phyloP scores from a whole-genome alignment of 2,329 filamentous ascomycete genomes.

The Fusarium odoratissimum region DNA sequence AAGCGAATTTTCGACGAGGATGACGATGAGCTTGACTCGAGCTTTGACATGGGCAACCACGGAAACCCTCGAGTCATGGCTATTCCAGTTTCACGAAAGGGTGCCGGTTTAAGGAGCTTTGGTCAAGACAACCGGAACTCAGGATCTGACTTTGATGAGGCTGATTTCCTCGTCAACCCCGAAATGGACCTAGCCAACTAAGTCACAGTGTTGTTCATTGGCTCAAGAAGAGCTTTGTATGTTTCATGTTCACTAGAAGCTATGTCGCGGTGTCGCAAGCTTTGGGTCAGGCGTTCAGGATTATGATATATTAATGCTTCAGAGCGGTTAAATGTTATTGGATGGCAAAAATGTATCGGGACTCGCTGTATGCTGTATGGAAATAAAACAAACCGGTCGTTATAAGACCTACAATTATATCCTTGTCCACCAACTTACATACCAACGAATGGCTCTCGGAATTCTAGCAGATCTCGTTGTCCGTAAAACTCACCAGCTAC shows the following conservation, averaged over 20 bases:
- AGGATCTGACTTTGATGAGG: constrained; percentile 74
- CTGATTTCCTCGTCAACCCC: constrained; percentile 69
- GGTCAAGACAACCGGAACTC: constrained; percentile 62
- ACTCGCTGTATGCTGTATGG: constrained; percentile 27
- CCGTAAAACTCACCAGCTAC: constrained; percentile 90
- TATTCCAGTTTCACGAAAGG: constrained; percentile 55
- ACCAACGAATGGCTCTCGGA: constrained; percentile 70
- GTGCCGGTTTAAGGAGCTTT: constrained; percentile 29
- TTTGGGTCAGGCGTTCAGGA: constrained; percentile 39
- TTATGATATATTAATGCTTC: constrained; percentile 24
- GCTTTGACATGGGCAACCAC: constrained; percentile 53
- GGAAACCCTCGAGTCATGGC: constrained; percentile 61
- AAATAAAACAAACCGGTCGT: constrained; percentile 28
- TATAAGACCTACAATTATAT: constrained; percentile 18
- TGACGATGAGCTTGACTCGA: constrained; percentile 52
- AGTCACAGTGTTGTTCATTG: neutral
- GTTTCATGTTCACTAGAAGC: constrained; percentile 19
- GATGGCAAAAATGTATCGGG: constrained; percentile 12
- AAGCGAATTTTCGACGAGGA: constrained; percentile 64
- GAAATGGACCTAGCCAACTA: constrained; percentile 53
- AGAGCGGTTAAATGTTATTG: constrained; percentile 34
- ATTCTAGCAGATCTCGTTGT: constrained; percentile 85
- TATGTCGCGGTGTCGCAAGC: constrained; percentile 21
- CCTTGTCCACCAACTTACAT: constrained; percentile 47
- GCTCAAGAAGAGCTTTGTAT: neutral